These are phyloP conservation scores for Cordyceps cateniannulata DNA, from an alignment of 2,329 filamentous ascomycete genomes.

Conservation along the genomic window DNA sequence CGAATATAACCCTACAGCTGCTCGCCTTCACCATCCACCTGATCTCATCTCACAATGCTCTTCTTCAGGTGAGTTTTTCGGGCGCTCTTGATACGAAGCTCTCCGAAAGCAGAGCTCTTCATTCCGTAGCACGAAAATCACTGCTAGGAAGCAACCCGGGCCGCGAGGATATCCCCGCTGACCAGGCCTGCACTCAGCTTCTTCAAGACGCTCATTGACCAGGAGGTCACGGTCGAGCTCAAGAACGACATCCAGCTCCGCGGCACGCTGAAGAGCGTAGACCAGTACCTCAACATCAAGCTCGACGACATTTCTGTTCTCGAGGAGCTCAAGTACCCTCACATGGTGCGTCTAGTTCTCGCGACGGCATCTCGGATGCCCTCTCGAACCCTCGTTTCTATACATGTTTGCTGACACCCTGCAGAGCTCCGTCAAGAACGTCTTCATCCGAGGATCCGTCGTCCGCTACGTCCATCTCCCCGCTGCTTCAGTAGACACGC, in stretches of 20 bases:
- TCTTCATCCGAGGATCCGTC: conserved; percentile 90
- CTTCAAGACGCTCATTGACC: conserved; percentile 98
- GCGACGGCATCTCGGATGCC: neutral
- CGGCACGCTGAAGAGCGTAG: conserved; percentile 91
- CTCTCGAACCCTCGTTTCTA: neutral
- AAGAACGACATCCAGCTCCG: conserved; percentile 99
- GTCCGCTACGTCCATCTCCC: conserved; percentile 90
- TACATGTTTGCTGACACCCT: neutral
- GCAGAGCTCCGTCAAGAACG: conserved; percentile 78
- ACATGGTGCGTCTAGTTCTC: conserved; percentile 69
- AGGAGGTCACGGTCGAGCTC: conserved; percentile 95
- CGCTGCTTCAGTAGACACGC: conserved; percentile 73
- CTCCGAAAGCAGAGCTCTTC: neutral
- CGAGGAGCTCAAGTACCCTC: conserved; percentile 90
- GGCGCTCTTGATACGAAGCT: neutral
- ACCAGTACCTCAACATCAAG: conserved; percentile 99
- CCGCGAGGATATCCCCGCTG: neutral
- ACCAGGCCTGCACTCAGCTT: conserved; percentile 53
- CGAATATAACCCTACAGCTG: neutral
- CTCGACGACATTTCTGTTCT: conserved; percentile 90
- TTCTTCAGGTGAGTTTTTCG: conserved; percentile 35
- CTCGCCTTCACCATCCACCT: neutral
- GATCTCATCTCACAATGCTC: conserved; percentile 26
- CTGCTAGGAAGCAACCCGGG: too few species aligned
- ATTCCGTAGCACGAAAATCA: neutral